Percentiles rank a stretch among this genome's conserved stretches.
Evolutionary conservation across 139 green algal genomes (phyloP).

Genomic region (Edaphochlamys debaryana): DNA sequence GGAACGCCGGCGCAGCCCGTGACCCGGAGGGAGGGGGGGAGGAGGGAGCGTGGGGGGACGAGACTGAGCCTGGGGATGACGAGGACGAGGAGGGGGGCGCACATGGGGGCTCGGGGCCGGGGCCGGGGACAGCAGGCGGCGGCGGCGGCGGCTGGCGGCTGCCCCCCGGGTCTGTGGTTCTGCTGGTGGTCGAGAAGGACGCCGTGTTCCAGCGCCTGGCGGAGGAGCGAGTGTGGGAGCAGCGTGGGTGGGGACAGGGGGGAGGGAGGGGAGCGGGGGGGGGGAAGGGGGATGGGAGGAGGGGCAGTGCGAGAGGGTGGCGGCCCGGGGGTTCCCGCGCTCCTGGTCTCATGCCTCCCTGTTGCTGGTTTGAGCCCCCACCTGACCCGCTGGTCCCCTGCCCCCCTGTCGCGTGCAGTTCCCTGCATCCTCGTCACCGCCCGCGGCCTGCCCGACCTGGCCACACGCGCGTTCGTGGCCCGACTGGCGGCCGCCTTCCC

Average conservation of each 20-base stretch:
- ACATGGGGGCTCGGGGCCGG: no score
- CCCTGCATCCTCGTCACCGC: slow-evolving; percentile 81
- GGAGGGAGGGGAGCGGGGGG: not conserved
- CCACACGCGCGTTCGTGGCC: slow-evolving; percentile 71
- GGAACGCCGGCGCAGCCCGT: no score
- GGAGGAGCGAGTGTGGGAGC: slow-evolving; percentile 65
- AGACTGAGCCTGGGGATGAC: no score
- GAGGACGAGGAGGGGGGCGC: no score
- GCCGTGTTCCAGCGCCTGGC: slow-evolving; percentile 82
- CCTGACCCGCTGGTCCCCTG: no score
- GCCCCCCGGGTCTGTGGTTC: slow-evolving; percentile 5
- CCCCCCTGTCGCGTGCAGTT: not conserved
- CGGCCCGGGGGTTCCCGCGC: no score
- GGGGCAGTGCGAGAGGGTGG: no score
- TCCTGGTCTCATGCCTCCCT: no score
- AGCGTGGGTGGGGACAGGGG: not conserved
- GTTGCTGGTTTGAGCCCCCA: no score
- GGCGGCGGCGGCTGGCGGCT: not conserved
- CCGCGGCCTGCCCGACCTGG: slow-evolving; percentile 87
- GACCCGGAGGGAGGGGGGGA: no score
- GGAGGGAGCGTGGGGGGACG: no score
- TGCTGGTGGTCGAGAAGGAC: slow-evolving; percentile 90
- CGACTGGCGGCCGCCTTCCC: slow-evolving; percentile 58
- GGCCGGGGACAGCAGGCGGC: no score
- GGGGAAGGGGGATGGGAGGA: not conserved